phyloP scores from a whole-genome alignment of 225 moss, liverwort and hornwort genomes.

The Climacium dendroides region DNA sequence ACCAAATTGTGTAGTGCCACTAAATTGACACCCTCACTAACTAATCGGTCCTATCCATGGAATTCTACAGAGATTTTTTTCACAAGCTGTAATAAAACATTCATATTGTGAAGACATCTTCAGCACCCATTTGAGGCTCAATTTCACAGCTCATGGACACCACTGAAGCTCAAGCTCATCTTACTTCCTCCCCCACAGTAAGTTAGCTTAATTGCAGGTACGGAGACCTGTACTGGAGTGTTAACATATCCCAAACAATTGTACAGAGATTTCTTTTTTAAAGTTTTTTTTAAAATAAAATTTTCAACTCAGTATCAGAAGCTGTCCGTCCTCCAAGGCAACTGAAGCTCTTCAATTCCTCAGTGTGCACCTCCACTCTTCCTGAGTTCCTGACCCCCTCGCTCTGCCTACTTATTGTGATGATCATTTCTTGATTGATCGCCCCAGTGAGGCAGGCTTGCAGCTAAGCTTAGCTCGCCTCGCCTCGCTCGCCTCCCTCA shows the following conservation, averaged over 20 bases:
- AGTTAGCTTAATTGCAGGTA: background rate
- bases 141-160: background rate
- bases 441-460: background rate
- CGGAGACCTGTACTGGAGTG: background rate
- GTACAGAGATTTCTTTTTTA: background rate
- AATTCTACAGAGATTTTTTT: too few relatives aligned
- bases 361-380: background rate
- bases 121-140: background rate
- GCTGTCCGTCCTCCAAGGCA: background rate
- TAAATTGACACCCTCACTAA: too few relatives aligned
- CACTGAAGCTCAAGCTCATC: too few relatives aligned
- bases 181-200: background rate
- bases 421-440: background rate
- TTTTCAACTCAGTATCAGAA: background rate
- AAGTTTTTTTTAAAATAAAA: too few relatives aligned
- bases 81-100: too few relatives aligned
- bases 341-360: background rate
- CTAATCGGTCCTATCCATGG: too few relatives aligned
- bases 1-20: too few relatives aligned
- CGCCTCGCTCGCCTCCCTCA: background rate
- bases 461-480: background rate
- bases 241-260: too few relatives aligned
- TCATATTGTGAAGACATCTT: background rate
- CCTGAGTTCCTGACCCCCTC: background rate
- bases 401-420: background rate